Evolutionary conservation across 768 basidiomycete species (phyloP), one percentile per base, ranked within the genome.

Genomic region (Lactarius sanguifluus): DNA sequence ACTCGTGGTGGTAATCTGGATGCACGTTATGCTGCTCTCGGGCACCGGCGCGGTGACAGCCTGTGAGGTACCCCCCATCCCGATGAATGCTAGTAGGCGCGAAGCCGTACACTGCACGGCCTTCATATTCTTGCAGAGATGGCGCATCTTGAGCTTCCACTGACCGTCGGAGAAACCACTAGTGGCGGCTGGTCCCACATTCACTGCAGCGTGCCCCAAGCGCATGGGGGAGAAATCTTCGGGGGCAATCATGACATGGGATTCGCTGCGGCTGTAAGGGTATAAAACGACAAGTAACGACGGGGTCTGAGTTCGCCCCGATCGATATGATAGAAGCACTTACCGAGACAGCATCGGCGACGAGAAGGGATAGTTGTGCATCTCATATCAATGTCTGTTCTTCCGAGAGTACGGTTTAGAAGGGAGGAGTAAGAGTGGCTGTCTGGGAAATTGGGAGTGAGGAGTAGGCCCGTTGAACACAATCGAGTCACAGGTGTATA

Each of bases 51-150:
- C 23, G 13, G 54, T 57, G 50, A 57, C 41, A 2, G 67, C 43
- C 43, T 32, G 45, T 7, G 45, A 43, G 13, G 59, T 60, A 2
- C 41, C 59, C 16, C 60, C 40, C 32, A 69, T 57, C 1, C 70
- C 68, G 20, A 69, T 62, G 43, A 54, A 50, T 1, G 61, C 43
- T 34, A 71, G 55, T 8, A 71, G 50, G 7, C 68, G 68, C 1
- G 55, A n/a, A 45, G 61, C 50, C 5, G 66, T 67, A 30, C 50
- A 20, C 41, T 67, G 61, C 9, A 66, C 38, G 32, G 61, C 61
- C 18, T 58, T 65, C 62, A 71, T 69, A 45, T 60, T 57, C 47
- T 69, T 64, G 52, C 70, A 71, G 28, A 66, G 13, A 56, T 69
- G 67, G 36, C 62, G 68, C 62, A 69, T 62, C 61, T 43, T 69